phyloP scores from a whole-genome alignment of 345 rosid genomes.

The Erodium maritimum region DNA sequence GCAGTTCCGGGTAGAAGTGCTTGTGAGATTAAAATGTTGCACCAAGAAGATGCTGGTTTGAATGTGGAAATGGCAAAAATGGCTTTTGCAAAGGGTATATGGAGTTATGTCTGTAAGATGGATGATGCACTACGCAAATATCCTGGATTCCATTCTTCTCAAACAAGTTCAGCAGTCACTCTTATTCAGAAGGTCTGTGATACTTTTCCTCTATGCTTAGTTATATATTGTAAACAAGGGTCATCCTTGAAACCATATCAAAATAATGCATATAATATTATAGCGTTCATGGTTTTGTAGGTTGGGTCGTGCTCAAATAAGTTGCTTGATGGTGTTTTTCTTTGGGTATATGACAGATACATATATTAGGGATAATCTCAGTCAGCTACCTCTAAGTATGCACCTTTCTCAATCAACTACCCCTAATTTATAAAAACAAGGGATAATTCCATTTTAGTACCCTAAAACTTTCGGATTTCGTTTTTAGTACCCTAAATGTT shows the following conservation, averaged over 20 bases:
- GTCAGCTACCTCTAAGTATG: too few species aligned
- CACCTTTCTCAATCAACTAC: too few species aligned
- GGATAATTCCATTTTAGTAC: too few species aligned
- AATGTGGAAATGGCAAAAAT: constrained; percentile 81
- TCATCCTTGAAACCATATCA: not conserved
- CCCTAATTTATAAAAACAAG: too few species aligned
- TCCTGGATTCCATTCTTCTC: constrained; percentile 19
- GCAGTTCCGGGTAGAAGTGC: constrained; percentile 80
- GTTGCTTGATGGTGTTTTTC: too few species aligned
- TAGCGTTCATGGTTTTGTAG: too few species aligned
- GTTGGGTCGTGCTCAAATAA: too few species aligned
- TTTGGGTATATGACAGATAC: too few species aligned
- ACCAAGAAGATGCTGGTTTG: constrained; percentile 90
- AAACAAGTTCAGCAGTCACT: constrained; percentile 23
- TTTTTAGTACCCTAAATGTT: too few species aligned
- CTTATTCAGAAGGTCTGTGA: constrained; percentile 57
- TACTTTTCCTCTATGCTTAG: not conserved
- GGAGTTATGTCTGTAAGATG: constrained; percentile 90
- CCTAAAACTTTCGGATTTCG: too few species aligned
- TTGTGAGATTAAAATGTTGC: constrained; percentile 73
- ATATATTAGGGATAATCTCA: too few species aligned
- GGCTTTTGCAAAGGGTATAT: constrained; percentile 85
- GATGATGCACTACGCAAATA: constrained; percentile 63
- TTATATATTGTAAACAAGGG: not conserved
- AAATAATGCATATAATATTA: too few species aligned